Evolutionary conservation across 345 rosid genomes (phyloP).

Genomic region (Schrenkiella parvula): DNA sequence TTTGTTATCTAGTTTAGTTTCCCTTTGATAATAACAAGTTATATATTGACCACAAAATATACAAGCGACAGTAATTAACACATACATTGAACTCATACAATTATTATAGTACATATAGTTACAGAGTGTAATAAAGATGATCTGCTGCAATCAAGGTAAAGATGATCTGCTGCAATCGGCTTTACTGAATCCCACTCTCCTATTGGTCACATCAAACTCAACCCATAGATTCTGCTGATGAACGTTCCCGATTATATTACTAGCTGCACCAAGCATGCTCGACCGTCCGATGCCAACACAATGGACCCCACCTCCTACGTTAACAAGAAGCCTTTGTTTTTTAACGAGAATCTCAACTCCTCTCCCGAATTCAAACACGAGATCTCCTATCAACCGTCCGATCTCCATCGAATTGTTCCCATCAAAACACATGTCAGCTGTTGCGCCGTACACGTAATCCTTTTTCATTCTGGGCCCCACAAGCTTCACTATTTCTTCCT

Average conservation of each 20-base stretch:
- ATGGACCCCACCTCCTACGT: conserved; percentile 61
- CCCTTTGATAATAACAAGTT: too few relatives aligned
- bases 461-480: conserved; percentile 64
- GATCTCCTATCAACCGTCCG: conserved; percentile 64
- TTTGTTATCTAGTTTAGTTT: too few relatives aligned
- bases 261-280: conserved; percentile 58
- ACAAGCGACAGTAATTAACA: background rate
- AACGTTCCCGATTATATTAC: conserved; percentile 81
- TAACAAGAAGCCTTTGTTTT: conserved; percentile 43
- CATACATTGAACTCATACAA: background rate
- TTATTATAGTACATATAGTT: background rate
- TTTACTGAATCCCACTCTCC: conserved; percentile 52
- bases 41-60: too few relatives aligned
- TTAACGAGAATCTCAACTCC: conserved; percentile 62
- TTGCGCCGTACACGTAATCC: conserved; percentile 56
- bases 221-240: conserved; percentile 93
- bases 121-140: background rate
- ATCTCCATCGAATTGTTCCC: conserved; percentile 38
- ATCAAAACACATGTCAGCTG: conserved; percentile 74
- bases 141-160: too few relatives aligned
- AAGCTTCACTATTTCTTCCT: conserved; percentile 47
- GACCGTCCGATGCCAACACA: conserved; percentile 80
- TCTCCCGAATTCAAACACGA: conserved; percentile 57
- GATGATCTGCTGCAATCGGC: conserved; percentile 58
- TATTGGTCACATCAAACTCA: conserved; percentile 64